phyloP scores from a whole-genome alignment of 176 grass and related monocot species.

The Carex kokanica region DNA sequence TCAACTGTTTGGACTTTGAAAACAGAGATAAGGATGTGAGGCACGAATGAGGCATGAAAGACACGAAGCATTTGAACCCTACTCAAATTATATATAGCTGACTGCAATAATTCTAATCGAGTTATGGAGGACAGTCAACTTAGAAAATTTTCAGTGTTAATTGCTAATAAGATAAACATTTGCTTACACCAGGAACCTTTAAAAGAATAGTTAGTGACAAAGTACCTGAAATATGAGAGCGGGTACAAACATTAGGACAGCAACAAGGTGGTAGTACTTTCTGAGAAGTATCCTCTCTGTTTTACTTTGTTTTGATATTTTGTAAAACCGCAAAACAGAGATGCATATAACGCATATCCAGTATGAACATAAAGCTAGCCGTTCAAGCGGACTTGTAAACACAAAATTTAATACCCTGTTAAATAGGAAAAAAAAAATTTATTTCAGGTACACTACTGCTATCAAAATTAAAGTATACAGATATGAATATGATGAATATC shows the following conservation, averaged over 20 bases:
- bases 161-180: slow-evolving; percentile 18
- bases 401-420: slow-evolving; percentile 77
- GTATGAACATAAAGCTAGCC: slow-evolving; percentile 72
- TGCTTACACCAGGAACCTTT: neutral
- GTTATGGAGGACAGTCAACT: neutral
- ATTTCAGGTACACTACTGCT: neutral
- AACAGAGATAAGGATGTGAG: too few species aligned
- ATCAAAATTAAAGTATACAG: neutral
- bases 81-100: neutral
- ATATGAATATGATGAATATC: neutral
- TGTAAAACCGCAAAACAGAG: slow-evolving; percentile 77
- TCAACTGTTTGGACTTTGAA: too few species aligned
- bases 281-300: slow-evolving; percentile 83
- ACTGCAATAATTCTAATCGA: neutral
- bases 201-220: neutral
- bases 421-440: slow-evolving; percentile 37
- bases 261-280: slow-evolving; percentile 92
- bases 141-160: too few species aligned
- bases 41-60: too few species aligned
- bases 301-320: slow-evolving; percentile 80
- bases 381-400: slow-evolving; percentile 47
- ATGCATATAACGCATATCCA: slow-evolving; percentile 82
- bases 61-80: too few species aligned
- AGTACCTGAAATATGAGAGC: slow-evolving; percentile 90
- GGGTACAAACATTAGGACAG: slow-evolving; percentile 83